A percentile compares a stretch with the other conserved stretches of the same genome.
Evolutionary conservation across 768 basidiomycete genomes (phyloP).

Genomic region (Collybiopsis luxurians): DNA sequence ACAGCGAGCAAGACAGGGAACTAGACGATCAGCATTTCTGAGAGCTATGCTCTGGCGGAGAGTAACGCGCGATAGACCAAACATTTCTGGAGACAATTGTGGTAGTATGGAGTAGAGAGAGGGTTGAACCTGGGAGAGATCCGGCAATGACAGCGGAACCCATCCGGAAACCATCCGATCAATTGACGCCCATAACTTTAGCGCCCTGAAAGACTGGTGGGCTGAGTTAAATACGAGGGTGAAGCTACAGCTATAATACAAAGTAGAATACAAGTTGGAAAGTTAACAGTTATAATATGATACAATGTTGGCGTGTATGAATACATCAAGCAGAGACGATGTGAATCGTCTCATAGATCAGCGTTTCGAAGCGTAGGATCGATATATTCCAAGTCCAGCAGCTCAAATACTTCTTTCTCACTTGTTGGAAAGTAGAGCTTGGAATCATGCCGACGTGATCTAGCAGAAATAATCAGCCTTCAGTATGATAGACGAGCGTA

Average conservation of each 20-base stretch:
- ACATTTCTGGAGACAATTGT: not conserved
- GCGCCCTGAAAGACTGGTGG: too few relatives aligned
- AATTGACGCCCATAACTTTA: too few relatives aligned
- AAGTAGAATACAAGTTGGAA: too few relatives aligned
- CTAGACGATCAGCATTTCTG: not conserved
- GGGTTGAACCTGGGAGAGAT: not conserved
- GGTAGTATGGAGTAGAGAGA: not conserved
- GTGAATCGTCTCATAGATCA: constrained; percentile 35
- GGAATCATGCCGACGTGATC: constrained; percentile 64
- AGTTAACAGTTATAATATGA: too few relatives aligned
- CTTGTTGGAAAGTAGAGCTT: constrained; percentile 55
- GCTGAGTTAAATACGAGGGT: too few relatives aligned
- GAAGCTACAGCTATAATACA: too few relatives aligned
- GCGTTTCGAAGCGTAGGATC: constrained; percentile 74
- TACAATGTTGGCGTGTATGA: too few relatives aligned
- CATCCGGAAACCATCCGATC: too few relatives aligned
- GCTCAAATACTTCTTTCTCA: constrained; percentile 71
- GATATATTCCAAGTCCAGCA: constrained; percentile 68
- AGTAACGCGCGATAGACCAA: not conserved
- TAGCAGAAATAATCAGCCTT: constrained; percentile 20
- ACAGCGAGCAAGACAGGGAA: not conserved
- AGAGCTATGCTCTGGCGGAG: not conserved
- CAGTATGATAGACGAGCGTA: too few relatives aligned
- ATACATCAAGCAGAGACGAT: too few relatives aligned
- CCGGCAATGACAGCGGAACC: not conserved